Base-by-base conservation (phyloP, 2,329 filamentous ascomycete genomes). In the Fusarium veterinarium region DNA sequence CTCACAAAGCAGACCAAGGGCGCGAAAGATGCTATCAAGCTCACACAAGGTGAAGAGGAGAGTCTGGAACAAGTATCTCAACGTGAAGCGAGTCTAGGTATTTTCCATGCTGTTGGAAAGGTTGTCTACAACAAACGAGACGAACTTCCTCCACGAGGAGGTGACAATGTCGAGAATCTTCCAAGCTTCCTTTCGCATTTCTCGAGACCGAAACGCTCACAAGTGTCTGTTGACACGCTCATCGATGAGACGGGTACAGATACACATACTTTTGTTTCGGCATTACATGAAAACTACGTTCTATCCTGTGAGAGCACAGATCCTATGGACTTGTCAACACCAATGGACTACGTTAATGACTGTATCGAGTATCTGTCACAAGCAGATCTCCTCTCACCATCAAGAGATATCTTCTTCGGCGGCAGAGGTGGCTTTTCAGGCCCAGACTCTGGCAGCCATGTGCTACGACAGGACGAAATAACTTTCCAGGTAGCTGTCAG, bases 91-190 rank as follows among this genome's bases (percentile, higher is more conserved):
- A 97, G 92, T 71, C 85, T 99, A 6, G 96, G 95, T 3, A 94
- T 99, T 56, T 99, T 99, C 78, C 96, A 99, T 80, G 95, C 96
- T 1, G 93, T 98, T 17, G 96, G 95, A 7, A 98, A 96, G 79
- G 93, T 99, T 5, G 91, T 98, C 2, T 97, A 98, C 84, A 99
- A 99, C 84, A 99, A 98, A 80, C 89, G 96, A 49, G 88, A 92
- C 28, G 90, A 92, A 33, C 79, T 69, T 49, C 81, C 82, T 8
- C 82, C 86, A 17, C 75, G 80, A 13, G 79, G 79, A 11, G 79
- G 79, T 13, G 82, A 85, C 37, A 79, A 81, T 6, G 81, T 82
- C 23, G 90, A 92, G 75, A 81, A 81, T 30, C 83, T 94, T 23
- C 92, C 92, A 9, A 75, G 80, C n/a, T 88, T 90, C 79, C 80